phyloP scores from a whole-genome alignment of 1,139 yeast genomes.

The Protomyces macrosporus region DNA sequence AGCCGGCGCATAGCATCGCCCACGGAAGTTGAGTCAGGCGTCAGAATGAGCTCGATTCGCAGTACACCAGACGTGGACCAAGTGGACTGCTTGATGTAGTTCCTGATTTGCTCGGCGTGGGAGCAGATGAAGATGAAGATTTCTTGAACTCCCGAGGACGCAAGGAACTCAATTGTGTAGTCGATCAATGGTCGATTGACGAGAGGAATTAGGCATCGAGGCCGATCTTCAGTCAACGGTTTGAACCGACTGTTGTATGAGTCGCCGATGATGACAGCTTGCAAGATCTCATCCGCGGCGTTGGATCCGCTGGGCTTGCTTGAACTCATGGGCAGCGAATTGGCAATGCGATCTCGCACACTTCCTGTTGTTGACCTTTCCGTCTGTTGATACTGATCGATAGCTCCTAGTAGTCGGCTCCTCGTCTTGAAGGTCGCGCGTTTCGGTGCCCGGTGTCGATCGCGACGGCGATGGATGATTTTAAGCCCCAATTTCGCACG shows the following conservation, averaged over 20 bases:
- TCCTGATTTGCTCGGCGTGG: conserved; percentile 82
- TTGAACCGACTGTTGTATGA: conserved; percentile 85
- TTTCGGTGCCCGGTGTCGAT: no score
- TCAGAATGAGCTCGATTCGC: conserved; percentile 64
- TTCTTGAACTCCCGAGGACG: conserved; percentile 83
- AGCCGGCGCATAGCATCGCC: conserved; percentile 97
- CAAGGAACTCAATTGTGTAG: conserved; percentile 88
- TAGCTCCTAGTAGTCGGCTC: no score
- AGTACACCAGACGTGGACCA: conserved; percentile 76
- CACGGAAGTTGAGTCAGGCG: conserved; percentile 84
- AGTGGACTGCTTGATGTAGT: conserved; percentile 72
- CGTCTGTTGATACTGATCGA: no score
- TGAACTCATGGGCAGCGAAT: no score
- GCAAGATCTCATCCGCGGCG: conserved; percentile 37
- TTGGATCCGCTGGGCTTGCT: no score
- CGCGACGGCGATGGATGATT: no score
- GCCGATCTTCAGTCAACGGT: conserved; percentile 80
- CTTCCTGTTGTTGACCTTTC: no score
- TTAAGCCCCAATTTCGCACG: no score
- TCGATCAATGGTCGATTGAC: conserved; percentile 92
- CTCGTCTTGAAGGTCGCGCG: no score
- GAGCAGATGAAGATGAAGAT: conserved; percentile 84
- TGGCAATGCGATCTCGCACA: no score
- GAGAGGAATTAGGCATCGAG: conserved; percentile 83
- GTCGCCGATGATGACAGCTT: conserved; percentile 91